Conservation (phyloP, 2,329 filamentous ascomycete genomes). For the Cytospora mali region DNA sequence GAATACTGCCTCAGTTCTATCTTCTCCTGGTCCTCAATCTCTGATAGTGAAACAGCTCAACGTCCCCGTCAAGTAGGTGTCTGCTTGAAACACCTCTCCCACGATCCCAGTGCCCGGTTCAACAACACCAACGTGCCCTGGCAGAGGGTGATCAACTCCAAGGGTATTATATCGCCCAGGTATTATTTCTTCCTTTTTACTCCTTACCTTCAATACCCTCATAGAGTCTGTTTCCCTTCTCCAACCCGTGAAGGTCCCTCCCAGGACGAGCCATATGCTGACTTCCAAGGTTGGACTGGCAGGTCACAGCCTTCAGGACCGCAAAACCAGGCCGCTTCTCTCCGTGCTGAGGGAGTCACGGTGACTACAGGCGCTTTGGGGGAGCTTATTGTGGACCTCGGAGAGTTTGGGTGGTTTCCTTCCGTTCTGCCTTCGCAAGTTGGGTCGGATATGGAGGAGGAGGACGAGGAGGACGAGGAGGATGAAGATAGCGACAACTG, state of each 20-base stretch:
- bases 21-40: background rate
- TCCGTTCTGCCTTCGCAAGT: constrained; percentile 49
- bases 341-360: constrained; percentile 55
- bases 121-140: constrained; percentile 83
- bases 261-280: background rate
- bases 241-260: background rate
- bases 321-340: constrained; percentile 52
- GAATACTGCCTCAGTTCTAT: too few relatives aligned
- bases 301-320: constrained; percentile 54
- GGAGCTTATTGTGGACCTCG: constrained; percentile 55
- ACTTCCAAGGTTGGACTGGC: background rate
- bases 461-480: constrained; percentile 38
- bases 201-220: background rate
- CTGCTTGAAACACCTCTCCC: constrained; percentile 82
- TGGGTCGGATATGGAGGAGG: constrained; percentile 33
- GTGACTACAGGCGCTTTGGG: constrained; percentile 54
- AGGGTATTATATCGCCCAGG: constrained; percentile 84
- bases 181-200: constrained; percentile 39
- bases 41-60: constrained; percentile 54
- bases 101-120: constrained; percentile 56
- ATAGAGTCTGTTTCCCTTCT: background rate
- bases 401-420: constrained; percentile 60
- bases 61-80: constrained; percentile 84
- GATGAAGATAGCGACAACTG: constrained; percentile 23
- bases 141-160: constrained; percentile 90